Evolutionary conservation across 1,139 yeast genomes (phyloP).

Genomic region (Oligophagozyma castellii): DNA sequence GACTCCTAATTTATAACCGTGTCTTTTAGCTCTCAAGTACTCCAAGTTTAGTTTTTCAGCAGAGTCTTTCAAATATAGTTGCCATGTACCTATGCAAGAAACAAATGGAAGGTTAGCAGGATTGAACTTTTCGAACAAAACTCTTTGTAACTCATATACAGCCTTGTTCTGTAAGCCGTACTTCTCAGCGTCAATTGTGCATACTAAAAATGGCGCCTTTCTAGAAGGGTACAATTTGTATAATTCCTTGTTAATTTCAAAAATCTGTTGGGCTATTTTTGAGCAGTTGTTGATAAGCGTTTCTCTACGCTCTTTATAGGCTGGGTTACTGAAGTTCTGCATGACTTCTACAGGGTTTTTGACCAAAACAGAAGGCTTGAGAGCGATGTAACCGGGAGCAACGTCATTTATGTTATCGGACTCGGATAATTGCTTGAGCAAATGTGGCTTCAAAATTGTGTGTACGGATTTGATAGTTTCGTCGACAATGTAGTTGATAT

Average conservation of each 20-base stretch:
- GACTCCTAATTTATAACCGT: constrained; percentile 65
- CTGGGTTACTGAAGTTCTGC: constrained; percentile 38
- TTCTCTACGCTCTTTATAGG: constrained; percentile 40
- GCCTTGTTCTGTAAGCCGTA: constrained; percentile 68
- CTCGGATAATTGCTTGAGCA: constrained; percentile 32
- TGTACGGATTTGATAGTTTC: constrained; percentile 58
- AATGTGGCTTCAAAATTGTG: constrained; percentile 62
- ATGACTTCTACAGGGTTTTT: constrained; percentile 66
- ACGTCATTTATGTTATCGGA: constrained; percentile 36
- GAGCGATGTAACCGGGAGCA: constrained; percentile 76
- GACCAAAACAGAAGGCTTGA: constrained; percentile 87
- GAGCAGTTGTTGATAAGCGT: constrained; percentile 54
- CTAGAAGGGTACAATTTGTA: constrained; percentile 46
- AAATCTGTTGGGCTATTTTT: constrained; percentile 40
- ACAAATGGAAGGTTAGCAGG: constrained; percentile 37
- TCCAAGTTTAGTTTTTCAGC: constrained; percentile 49
- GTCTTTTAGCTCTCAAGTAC: constrained; percentile 46
- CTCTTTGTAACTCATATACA: constrained; percentile 81
- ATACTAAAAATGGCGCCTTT: constrained; percentile 68
- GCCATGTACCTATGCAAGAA: constrained; percentile 83
- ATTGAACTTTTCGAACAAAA: constrained; percentile 65
- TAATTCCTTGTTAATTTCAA: constrained; percentile 38
- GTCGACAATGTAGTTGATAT: constrained; percentile 48
- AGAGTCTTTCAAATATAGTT: constrained; percentile 75
- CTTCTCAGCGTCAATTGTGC: constrained; percentile 89